Conservation (phyloP, 805 yeast genomes). For the Peterozyma toletana region DNA sequence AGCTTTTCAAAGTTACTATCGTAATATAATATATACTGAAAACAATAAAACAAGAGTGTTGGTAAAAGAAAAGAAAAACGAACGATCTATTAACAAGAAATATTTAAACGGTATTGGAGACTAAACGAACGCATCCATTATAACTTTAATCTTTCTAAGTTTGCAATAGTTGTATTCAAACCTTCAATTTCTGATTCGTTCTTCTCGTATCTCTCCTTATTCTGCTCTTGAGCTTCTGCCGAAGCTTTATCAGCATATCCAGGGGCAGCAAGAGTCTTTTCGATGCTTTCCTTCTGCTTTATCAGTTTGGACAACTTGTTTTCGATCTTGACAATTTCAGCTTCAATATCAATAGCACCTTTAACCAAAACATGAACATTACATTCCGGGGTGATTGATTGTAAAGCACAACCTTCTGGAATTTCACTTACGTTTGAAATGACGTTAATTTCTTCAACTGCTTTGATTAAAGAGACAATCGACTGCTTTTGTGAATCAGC, state of each 20-base stretch:
- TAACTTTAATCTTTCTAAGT: conserved; percentile 73
- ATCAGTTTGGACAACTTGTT: conserved; percentile 65
- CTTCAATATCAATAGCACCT: conserved; percentile 90
- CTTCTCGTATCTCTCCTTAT: conserved; percentile 59
- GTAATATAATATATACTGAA: no score
- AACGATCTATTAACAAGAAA: not conserved
- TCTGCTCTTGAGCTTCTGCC: conserved; percentile 72
- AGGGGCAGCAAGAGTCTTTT: conserved; percentile 60
- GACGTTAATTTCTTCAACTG: conserved; percentile 69
- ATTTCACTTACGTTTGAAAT: conserved; percentile 47
- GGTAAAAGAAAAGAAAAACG: not conserved
- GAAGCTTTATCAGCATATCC: conserved; percentile 87
- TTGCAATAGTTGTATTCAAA: conserved; percentile 75
- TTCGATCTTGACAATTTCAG: conserved; percentile 77
- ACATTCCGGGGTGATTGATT: conserved; percentile 72
- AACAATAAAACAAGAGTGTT: not conserved
- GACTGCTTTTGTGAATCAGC: conserved; percentile 71
- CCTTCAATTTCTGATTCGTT: conserved; percentile 85
- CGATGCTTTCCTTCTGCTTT: conserved; percentile 52
- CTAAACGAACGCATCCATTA: conserved; percentile 12
- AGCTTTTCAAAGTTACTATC: no score
- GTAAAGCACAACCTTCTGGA: conserved; percentile 88
- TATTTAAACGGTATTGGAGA: not conserved
- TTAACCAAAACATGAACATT: conserved; percentile 87
- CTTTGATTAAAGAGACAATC: conserved; percentile 88